phyloP scores from a whole-genome alignment of 768 basidiomycete species.

The Vararia minispora region DNA sequence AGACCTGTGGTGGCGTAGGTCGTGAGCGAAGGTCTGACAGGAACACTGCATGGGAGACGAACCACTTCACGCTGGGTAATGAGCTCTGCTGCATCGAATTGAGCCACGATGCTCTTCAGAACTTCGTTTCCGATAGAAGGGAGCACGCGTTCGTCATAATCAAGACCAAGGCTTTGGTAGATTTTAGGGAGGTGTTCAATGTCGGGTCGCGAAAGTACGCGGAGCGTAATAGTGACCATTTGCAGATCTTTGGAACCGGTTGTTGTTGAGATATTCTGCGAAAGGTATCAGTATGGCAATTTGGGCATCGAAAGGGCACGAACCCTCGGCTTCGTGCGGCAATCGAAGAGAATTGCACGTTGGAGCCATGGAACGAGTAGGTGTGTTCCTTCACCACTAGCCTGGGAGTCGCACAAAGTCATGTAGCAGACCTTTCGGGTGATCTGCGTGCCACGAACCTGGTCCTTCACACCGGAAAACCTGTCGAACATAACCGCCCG shows the following conservation, averaged over 20 bases:
- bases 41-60: constrained; percentile 19
- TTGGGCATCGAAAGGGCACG: constrained; percentile 18
- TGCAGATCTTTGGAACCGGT: constrained; percentile 98
- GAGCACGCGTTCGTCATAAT: constrained; percentile 96
- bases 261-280: constrained; percentile 93
- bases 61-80: constrained; percentile 98
- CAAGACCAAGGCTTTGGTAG: constrained; percentile 89
- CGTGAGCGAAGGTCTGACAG: not conserved
- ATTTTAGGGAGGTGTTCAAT: constrained; percentile 80
- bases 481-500: constrained; percentile 98
- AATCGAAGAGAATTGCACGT: constrained; percentile 93
- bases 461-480: constrained; percentile 81
- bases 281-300: constrained; percentile 2
- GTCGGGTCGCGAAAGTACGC: constrained; percentile 92
- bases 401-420: no score
- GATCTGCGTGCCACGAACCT: constrained; percentile 33
- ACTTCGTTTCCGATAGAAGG: constrained; percentile 99
- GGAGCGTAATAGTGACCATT: constrained; percentile 95
- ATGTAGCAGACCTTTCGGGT: no score
- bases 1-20: constrained; percentile 42
- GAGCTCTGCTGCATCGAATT: constrained; percentile 93
- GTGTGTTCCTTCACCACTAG: constrained; percentile 89
- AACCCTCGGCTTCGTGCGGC: constrained; percentile 92
- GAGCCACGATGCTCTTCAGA: constrained; percentile 94
- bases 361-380: constrained; percentile 94